Evolutionary conservation across 106 monocot species (phyloP).

Genomic region (Dioscorea zingiberensis): DNA sequence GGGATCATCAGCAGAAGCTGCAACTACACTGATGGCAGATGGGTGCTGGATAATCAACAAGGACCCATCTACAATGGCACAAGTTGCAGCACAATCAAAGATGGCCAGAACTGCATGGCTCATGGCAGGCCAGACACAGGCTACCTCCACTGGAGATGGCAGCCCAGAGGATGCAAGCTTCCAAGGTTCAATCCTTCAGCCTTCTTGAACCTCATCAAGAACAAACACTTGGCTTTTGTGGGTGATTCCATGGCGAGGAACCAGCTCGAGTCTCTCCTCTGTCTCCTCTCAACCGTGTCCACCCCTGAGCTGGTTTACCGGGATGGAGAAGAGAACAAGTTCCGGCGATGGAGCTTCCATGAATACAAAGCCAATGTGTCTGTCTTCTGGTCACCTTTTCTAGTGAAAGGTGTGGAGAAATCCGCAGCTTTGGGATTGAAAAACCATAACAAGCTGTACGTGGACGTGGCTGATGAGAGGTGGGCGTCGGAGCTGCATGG

Average conservation of each 20-base stretch:
- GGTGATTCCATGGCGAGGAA: constrained; percentile 84
- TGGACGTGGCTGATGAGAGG: constrained; percentile 51
- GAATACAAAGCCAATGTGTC: constrained; percentile 67
- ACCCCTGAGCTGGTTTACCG: constrained; percentile 44
- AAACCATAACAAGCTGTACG: constrained; percentile 53
- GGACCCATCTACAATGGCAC: constrained; percentile 62
- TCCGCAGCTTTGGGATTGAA: constrained; percentile 25
- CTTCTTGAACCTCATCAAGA: constrained; percentile 40
- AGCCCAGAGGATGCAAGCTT: constrained; percentile 40
- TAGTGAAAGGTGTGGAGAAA: constrained; percentile 68
- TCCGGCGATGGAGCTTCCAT: constrained; percentile 58
- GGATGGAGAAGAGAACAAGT: constrained; percentile 42
- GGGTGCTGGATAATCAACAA: constrained; percentile 29
- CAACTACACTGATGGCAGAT: constrained; percentile 54
- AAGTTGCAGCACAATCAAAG: constrained; percentile 66
- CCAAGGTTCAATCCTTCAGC: constrained; percentile 37
- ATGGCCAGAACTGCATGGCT: constrained; percentile 75
- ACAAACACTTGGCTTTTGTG: constrained; percentile 64
- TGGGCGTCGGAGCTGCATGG: constrained; percentile 51
- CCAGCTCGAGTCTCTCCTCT: constrained; percentile 79
- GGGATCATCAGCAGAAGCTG: constrained; percentile 23
- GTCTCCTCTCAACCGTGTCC: constrained; percentile 45
- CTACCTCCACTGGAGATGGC: constrained; percentile 76
- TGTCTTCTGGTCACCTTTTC: constrained; percentile 89
- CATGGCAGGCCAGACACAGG: constrained; percentile 79